Conservation (phyloP, 768 basidiomycete genomes). For the Termitomyces sp. region DNA sequence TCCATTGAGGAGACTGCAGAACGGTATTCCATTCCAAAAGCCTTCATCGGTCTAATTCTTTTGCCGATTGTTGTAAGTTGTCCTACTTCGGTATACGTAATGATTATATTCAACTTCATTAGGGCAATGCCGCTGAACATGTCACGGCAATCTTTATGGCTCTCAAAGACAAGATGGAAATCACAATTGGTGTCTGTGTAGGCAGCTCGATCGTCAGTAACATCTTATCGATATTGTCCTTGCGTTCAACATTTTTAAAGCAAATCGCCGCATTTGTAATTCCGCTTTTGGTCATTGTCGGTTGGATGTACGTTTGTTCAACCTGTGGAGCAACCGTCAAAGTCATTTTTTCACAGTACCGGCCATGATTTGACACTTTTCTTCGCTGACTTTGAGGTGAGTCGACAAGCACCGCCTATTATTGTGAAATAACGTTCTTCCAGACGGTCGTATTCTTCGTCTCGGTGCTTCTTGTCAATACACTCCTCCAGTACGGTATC, state of each 20-base stretch:
- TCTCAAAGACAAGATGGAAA: slow-evolving; percentile 59
- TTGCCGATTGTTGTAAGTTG: slow-evolving; percentile 78
- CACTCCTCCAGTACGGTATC: slow-evolving; percentile 62
- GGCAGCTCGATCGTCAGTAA: slow-evolving; percentile 74
- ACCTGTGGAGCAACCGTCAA: slow-evolving; percentile 7
- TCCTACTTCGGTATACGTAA: no score
- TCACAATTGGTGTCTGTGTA: slow-evolving; percentile 76
- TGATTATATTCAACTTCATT: neutral
- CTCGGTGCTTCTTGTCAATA: slow-evolving; percentile 84
- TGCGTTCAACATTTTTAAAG: slow-evolving; percentile 28
- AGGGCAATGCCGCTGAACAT: slow-evolving; percentile 87
- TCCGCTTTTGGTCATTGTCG: slow-evolving; percentile 83
- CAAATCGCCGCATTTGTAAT: slow-evolving; percentile 88
- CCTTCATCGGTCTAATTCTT: slow-evolving; percentile 84
- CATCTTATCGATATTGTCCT: neutral
- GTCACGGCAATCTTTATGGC: slow-evolving; percentile 88
- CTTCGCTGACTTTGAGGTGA: slow-evolving; percentile 83
- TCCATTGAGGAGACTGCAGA: slow-evolving; percentile 90
- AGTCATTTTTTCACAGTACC: slow-evolving; percentile 35
- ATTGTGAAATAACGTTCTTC: neutral
- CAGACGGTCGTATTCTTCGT: slow-evolving; percentile 84
- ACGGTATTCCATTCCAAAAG: slow-evolving; percentile 75
- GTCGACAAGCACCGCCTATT: slow-evolving; percentile 6
- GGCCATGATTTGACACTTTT: slow-evolving; percentile 74
- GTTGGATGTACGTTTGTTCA: slow-evolving; percentile 68